These are phyloP conservation scores for Aspergillus vadensis DNA, from an alignment of 2,329 filamentous ascomycete genomes.

Conservation along the genomic window DNA sequence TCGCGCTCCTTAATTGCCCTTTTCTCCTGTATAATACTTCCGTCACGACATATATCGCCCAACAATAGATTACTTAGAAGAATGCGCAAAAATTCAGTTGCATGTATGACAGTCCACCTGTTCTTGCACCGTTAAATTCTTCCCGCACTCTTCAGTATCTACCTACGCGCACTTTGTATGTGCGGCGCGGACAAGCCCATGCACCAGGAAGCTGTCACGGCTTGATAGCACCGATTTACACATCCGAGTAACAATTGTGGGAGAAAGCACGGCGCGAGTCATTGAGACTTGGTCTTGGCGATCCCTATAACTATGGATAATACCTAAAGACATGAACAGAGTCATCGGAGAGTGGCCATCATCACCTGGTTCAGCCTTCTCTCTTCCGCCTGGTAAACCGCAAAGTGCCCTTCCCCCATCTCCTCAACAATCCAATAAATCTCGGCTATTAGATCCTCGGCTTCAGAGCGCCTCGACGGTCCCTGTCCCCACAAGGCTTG, in stretches of 20 bases:
- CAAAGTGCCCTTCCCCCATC: neutral
- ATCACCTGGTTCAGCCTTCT: neutral
- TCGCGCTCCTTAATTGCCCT: neutral
- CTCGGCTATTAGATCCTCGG: neutral
- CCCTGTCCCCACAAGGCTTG: neutral
- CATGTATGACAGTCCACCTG: neutral
- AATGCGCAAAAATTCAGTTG: neutral
- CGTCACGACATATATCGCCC: conserved; percentile 6
- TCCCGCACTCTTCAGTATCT: too few species aligned
- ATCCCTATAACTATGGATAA: too few species aligned
- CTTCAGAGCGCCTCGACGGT: neutral
- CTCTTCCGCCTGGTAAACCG: neutral
- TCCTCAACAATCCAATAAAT: neutral
- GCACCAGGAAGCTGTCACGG: too few species aligned
- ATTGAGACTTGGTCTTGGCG: too few species aligned
- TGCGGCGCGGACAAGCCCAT: too few species aligned
- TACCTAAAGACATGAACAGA: too few species aligned
- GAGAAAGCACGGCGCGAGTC: too few species aligned
- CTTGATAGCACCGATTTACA: too few species aligned
- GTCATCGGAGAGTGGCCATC: too few species aligned
- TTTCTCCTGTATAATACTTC: conserved; percentile 7
- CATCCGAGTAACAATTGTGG: too few species aligned
- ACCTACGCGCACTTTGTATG: too few species aligned
- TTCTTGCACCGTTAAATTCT: too few species aligned
- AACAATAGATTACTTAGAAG: conserved; percentile 4